phyloP scores from a whole-genome alignment of 2,329 filamentous ascomycete genomes.

The Purpureocillium lavendulum region DNA sequence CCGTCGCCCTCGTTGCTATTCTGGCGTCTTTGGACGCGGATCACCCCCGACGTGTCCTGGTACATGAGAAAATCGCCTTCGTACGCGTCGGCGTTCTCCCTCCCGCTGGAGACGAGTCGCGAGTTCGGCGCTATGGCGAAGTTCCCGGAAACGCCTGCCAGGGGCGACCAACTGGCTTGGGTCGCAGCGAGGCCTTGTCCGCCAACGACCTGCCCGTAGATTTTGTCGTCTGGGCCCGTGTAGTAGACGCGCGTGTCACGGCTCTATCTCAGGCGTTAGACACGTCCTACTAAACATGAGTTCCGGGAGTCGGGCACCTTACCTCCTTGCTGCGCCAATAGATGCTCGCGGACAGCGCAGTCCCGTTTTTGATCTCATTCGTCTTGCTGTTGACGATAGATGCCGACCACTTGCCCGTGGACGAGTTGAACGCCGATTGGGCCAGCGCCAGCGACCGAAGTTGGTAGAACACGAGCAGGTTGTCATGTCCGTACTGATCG shows the following conservation, averaged over 20 bases:
- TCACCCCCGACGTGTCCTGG: not conserved
- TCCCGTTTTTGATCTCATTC: not conserved
- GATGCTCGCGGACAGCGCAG: not conserved
- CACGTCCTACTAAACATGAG: too few relatives aligned
- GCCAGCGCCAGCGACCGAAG: not conserved
- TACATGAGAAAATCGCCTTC: not conserved
- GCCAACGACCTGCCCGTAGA: not conserved
- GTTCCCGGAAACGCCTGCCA: not conserved
- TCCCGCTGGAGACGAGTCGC: not conserved
- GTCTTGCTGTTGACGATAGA: not conserved
- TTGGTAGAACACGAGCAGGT: not conserved
- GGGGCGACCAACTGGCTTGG: not conserved
- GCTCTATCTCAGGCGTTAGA: too few relatives aligned
- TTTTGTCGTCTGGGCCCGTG: not conserved
- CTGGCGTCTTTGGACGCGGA: not conserved
- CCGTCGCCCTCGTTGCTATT: too few relatives aligned
- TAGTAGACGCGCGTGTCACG: not conserved
- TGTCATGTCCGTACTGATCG: not conserved
- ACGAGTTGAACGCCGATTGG: not conserved
- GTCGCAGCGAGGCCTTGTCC: not conserved
- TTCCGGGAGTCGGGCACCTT: not conserved
- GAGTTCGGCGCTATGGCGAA: not conserved
- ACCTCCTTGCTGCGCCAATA: not conserved
- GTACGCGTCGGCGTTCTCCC: not conserved
- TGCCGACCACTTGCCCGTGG: not conserved